Conservation (phyloP, 1,284 basidiomycete species). For the Pseudomicrostroma phylloplanum region DNA sequence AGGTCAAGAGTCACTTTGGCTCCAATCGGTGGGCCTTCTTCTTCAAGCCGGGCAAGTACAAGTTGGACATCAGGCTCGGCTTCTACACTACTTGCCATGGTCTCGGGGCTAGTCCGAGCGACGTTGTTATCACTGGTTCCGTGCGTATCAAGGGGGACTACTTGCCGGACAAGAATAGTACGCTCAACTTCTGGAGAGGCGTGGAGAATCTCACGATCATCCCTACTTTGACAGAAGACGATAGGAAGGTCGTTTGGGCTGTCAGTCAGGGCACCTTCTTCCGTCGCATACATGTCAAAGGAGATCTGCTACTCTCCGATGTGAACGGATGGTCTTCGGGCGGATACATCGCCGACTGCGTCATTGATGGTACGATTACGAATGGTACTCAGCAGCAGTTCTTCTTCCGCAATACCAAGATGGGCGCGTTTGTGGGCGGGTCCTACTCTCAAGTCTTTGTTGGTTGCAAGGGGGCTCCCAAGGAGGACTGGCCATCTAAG, state of each 20-base stretch:
- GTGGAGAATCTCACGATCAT: conserved; percentile 11
- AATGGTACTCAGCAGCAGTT: conserved; percentile 13
- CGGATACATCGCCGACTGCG: conserved; percentile 8
- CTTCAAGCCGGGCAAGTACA: conserved; percentile 7
- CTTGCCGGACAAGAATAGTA: conserved; percentile 7
- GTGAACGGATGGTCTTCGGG: conserved; percentile 4
- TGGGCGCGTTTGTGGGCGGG: background rate
- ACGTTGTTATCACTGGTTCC: conserved; percentile 4
- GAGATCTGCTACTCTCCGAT: conserved; percentile 4
- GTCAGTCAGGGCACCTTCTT: conserved; percentile 7
- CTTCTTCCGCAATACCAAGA: background rate
- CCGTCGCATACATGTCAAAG: conserved; percentile 8
- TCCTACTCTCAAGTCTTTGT: conserved; percentile 9
- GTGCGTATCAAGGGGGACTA: conserved; percentile 8
- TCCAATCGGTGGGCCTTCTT: conserved; percentile 4
- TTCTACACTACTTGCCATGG: conserved; percentile 11
- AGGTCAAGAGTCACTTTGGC: conserved; percentile 8
- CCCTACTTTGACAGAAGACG: background rate
- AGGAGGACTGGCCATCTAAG: conserved; percentile 9
- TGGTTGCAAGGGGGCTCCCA: conserved; percentile 4
- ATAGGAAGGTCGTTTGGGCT: conserved; percentile 7
- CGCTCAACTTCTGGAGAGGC: conserved; percentile 10
- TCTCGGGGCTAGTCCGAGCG: background rate
- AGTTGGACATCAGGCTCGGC: conserved; percentile 7
- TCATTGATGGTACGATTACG: background rate